Conservation (phyloP, 805 yeast genomes). For the Candida insectalens region DNA sequence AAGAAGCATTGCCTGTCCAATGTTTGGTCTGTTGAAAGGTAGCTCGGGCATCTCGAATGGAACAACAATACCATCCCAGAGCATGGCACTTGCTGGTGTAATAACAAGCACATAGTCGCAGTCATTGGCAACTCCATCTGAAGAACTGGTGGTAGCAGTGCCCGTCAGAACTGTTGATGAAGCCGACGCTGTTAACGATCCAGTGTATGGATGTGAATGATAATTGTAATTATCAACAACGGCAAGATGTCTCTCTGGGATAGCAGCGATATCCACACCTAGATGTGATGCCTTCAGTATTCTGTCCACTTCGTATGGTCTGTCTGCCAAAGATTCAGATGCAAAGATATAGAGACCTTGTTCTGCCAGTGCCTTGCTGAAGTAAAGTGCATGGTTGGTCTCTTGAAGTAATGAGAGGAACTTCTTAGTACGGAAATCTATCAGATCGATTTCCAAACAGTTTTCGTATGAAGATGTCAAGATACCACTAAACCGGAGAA, state of each 20-base stretch:
- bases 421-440: slow-evolving; percentile 35
- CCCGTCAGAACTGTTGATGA: not conserved
- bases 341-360: slow-evolving; percentile 78
- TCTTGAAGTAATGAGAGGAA: slow-evolving; percentile 51
- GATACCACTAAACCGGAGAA: slow-evolving; percentile 65
- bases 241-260: slow-evolving; percentile 23
- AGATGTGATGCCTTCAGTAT: slow-evolving; percentile 37
- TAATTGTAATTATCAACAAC: slow-evolving; percentile 19
- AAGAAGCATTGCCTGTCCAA: slow-evolving; percentile 58
- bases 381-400: slow-evolving; percentile 67
- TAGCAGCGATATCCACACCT: slow-evolving; percentile 37
- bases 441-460: slow-evolving; percentile 45
- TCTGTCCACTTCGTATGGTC: slow-evolving; percentile 33
- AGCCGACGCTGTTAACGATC: slow-evolving; percentile 5
- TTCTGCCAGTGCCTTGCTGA: slow-evolving; percentile 53
- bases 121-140: too few species aligned
- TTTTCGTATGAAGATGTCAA: slow-evolving; percentile 67
- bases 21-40: slow-evolving; percentile 36
- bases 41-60: slow-evolving; percentile 38
- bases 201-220: slow-evolving; percentile 8
- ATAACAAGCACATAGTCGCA: slow-evolving; percentile 62
- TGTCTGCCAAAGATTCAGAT: slow-evolving; percentile 40
- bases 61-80: slow-evolving; percentile 81
- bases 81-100: slow-evolving; percentile 73
- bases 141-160: not conserved